Evolutionary conservation across 768 basidiomycete genomes (phyloP).

Genomic region (Mycena indigotica): DNA sequence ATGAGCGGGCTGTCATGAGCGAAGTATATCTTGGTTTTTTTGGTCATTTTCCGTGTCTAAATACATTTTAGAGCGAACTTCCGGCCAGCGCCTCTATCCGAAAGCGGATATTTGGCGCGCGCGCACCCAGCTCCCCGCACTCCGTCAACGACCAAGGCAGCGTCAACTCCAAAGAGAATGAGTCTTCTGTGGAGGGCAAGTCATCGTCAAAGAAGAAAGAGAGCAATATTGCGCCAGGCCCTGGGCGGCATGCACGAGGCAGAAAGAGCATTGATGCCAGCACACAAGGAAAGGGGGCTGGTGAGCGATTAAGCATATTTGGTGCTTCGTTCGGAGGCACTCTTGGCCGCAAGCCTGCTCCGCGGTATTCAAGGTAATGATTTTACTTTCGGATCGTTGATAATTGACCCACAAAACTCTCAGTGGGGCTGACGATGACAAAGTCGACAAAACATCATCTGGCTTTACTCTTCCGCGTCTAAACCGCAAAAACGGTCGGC

Average conservation of each 20-base stretch:
- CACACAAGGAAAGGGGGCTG: slow-evolving; percentile 35
- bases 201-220: slow-evolving; percentile 32
- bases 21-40: slow-evolving; percentile 55
- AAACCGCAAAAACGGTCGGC: slow-evolving; percentile 34
- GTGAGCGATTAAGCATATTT: slow-evolving; percentile 82
- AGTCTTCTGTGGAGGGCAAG: slow-evolving; percentile 11
- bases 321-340: slow-evolving; percentile 63
- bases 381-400: slow-evolving; percentile 8
- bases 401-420: slow-evolving; percentile 5
- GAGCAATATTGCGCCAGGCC: slow-evolving; percentile 18
- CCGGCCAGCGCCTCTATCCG: slow-evolving; percentile 39
- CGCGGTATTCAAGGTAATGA: slow-evolving; percentile 68
- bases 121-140: slow-evolving; percentile 16
- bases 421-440: slow-evolving; percentile 40
- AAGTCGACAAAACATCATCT: slow-evolving; percentile 46
- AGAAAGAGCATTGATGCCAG: slow-evolving; percentile 59
- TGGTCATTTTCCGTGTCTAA: slow-evolving; percentile 6
- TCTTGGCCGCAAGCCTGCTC: slow-evolving; percentile 79
- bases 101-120: slow-evolving; percentile 56
- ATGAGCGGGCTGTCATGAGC: slow-evolving; percentile 63
- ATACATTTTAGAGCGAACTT: slow-evolving; percentile 51
- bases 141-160: slow-evolving; percentile 23
- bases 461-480: slow-evolving; percentile 54
- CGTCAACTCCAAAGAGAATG: slow-evolving; percentile 18
- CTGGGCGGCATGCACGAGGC: slow-evolving; percentile 41